These are phyloP conservation scores for Lignosus rhinocerotis DNA, from an alignment of 1,284 basidiomycete species.

Conservation along the genomic window DNA sequence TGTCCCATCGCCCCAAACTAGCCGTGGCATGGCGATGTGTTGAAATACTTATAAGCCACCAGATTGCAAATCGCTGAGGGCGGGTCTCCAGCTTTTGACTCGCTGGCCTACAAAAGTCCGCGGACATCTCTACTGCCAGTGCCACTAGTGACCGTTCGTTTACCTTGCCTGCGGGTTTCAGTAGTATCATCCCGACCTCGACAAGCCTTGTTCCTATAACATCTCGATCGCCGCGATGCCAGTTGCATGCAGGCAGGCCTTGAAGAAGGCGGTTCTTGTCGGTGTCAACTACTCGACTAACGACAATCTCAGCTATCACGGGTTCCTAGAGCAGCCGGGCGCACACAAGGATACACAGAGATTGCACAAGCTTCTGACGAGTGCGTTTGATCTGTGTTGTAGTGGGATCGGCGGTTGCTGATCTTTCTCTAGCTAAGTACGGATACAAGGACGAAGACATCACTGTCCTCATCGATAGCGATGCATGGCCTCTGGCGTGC, in stretches of 20 bases:
- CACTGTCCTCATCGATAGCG: conserved; percentile 20
- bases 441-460: conserved; percentile 20
- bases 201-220: no score
- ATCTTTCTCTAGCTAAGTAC: conserved; percentile 4
- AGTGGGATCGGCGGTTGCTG: not conserved
- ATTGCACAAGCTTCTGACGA: conserved; percentile 9
- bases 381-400: not conserved
- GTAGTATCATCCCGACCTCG: not conserved
- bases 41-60: not conserved
- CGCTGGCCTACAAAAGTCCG: not conserved
- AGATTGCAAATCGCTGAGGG: not conserved
- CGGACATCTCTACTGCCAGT: no score
- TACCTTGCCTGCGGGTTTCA: not conserved
- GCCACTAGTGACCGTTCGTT: not conserved
- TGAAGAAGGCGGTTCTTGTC: conserved; percentile 11
- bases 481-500: not conserved
- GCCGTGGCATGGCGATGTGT: not conserved
- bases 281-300: conserved; percentile 4
- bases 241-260: not conserved
- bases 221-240: not conserved
- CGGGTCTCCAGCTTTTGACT: not conserved
- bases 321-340: conserved; percentile 5
- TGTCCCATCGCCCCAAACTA: not conserved
- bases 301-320: not conserved
- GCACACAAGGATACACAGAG: conserved; percentile 13